Percentiles rank a stretch among this genome's conserved stretches.
Evolutionary conservation across 495 filamentous ascomycete species (phyloP).

Genomic region (Penicillium parvum): DNA sequence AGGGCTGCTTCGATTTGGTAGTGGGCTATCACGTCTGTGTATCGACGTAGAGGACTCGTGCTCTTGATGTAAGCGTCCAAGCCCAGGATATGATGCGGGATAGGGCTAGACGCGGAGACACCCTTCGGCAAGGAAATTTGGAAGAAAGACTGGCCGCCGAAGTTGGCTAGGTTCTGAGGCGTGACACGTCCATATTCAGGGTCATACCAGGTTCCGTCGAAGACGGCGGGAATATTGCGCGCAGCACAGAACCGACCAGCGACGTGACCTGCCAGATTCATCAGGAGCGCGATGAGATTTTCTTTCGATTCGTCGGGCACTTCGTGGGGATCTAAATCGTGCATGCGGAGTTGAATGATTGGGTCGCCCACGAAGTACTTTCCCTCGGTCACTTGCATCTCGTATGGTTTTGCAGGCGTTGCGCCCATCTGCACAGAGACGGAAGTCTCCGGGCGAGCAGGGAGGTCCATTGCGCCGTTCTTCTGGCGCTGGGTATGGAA

Average conservation of each 20-base stretch:
- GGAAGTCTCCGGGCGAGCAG: slow-evolving; percentile 13
- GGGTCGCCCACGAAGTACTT: slow-evolving; percentile 50
- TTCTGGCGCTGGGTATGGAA: slow-evolving; percentile 35
- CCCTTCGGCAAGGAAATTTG: slow-evolving; percentile 43
- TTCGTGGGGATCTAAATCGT: slow-evolving; percentile 33
- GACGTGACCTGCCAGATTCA: slow-evolving; percentile 73
- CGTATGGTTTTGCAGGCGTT: slow-evolving; percentile 20
- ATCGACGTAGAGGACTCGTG: slow-evolving; percentile 84
- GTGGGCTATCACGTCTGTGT: slow-evolving; percentile 75
- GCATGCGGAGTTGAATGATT: slow-evolving; percentile 39
- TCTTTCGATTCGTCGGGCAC: slow-evolving; percentile 35
- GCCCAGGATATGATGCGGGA: slow-evolving; percentile 58
- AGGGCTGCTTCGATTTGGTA: slow-evolving; percentile 89
- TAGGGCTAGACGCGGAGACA: slow-evolving; percentile 45
- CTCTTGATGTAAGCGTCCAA: slow-evolving; percentile 68
- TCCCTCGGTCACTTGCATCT: slow-evolving; percentile 25
- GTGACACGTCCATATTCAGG: slow-evolving; percentile 48
- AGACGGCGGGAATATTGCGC: slow-evolving; percentile 74
- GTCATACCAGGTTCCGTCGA: slow-evolving; percentile 62
- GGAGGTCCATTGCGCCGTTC: slow-evolving; percentile 40
- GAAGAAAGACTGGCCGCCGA: slow-evolving; percentile 30
- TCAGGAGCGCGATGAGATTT: slow-evolving; percentile 56
- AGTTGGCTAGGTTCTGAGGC: slow-evolving; percentile 29
- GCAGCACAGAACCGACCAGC: slow-evolving; percentile 68
- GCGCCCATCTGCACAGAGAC: slow-evolving; percentile 32